Evolutionary conservation across 306 rosid species (phyloP), one percentile per base, ranked within the genome.

Genomic region (Acacia confusa): DNA sequence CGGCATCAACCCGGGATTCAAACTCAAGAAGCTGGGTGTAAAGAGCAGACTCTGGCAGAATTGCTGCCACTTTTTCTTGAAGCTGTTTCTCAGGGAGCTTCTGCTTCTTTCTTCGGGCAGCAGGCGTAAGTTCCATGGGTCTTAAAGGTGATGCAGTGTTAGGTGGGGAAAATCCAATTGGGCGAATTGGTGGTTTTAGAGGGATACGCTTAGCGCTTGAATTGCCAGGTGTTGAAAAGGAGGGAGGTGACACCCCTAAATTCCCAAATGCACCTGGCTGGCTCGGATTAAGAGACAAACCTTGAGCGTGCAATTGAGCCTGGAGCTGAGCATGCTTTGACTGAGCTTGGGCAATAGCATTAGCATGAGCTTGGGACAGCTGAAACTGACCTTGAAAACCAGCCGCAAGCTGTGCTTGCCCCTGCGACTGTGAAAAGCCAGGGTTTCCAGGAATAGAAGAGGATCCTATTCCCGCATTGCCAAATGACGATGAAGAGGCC

Each of bases 21-120:
- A 96, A 96, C 88, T 96, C 98, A 0, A 96, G 97, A 85, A 96
- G 99, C 86, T 96, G 98, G 40, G 99, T 96, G 68, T 96, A 96
- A 14, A 96, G 86, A 34, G 97, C 94, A 64, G 99, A 96, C 79
- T 96, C 97, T 0, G 99, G 99, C 44, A 96, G 81, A 27, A 96
- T 86, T 13, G 97, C 94, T 50, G 99, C 98, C 79, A 96, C 94
- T 84, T 88, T 92, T 2, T 96, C 99, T 69, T 91, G 98, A 70
- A 96, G 84, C 82, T 88, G 99, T 82, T 91, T 96, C 87, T 96
- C 99, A 1, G 99, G 99, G 45, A 94, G 88, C 83, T 96, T 96
- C 88, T 91, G 99, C 90, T 92, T 96, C 92, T 96, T 96, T 76
- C 90, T 92, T 53, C 97, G 89, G 0, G 90, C 84, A 0, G 98